Evolutionary conservation across 352 stramenopile genomes (phyloP).

Genomic region (Phytophthora ramorum): DNA sequence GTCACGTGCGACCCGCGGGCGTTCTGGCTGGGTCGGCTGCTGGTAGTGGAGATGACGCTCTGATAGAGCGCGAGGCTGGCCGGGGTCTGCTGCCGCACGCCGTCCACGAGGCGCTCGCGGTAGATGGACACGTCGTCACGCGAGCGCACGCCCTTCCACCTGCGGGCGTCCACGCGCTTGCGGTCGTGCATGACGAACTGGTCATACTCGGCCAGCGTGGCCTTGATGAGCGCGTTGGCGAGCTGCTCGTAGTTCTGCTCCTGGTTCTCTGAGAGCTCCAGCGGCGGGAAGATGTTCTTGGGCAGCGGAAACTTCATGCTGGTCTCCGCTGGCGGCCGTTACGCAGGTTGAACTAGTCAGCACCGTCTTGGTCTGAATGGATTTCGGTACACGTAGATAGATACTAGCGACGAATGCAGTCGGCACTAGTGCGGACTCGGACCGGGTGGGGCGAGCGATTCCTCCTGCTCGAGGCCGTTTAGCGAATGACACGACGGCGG

Average conservation of each 20-base stretch:
- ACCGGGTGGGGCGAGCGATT: slow-evolving; percentile 19
- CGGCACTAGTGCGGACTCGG: slow-evolving; percentile 15
- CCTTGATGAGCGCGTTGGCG: slow-evolving; percentile 54
- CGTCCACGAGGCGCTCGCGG: slow-evolving; percentile 36
- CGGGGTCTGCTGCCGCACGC: slow-evolving; percentile 19
- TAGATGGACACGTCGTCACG: slow-evolving; percentile 57
- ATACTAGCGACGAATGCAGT: slow-evolving; percentile 21
- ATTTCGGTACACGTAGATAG: slow-evolving; percentile 5
- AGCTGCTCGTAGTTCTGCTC: slow-evolving; percentile 56
- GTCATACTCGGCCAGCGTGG: slow-evolving; percentile 58
- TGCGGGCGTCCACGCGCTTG: slow-evolving; percentile 41
- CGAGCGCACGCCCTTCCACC: slow-evolving; percentile 52
- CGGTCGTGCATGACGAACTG: slow-evolving; percentile 45
- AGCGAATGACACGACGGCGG: slow-evolving; percentile 37
- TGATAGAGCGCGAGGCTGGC: slow-evolving; percentile 35
- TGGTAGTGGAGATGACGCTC: slow-evolving; percentile 25
- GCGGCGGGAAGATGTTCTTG: slow-evolving; percentile 52
- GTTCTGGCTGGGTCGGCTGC: slow-evolving; percentile 35
- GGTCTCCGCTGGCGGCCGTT: slow-evolving; percentile 1
- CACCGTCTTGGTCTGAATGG: slow-evolving; percentile 7
- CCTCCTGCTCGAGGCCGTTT: slow-evolving; percentile 30
- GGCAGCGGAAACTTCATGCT: slow-evolving; percentile 64
- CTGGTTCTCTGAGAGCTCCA: slow-evolving; percentile 50
- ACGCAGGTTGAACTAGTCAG: slow-evolving; percentile 25
- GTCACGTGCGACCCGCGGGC: slow-evolving; percentile 12